Conservation (phyloP, 768 basidiomycete species). For the Saitozyma sp. region DNA sequence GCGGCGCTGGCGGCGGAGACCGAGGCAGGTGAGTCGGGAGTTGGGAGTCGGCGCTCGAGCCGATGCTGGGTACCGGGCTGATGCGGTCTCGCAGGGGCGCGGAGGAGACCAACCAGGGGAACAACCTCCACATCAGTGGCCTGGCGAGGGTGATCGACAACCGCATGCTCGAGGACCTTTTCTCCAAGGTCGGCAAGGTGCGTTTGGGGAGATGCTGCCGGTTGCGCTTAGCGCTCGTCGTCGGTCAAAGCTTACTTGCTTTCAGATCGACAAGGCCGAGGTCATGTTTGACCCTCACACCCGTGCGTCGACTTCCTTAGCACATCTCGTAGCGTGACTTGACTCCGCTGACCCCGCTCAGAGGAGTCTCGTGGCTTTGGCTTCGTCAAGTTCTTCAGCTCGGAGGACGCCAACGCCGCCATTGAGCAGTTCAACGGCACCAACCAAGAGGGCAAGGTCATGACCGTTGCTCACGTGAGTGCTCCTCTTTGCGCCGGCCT, state of each 20-base stretch:
- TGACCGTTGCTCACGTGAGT: constrained; percentile 73
- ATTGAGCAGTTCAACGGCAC: constrained; percentile 79
- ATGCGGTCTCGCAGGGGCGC: background rate
- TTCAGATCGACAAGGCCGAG: constrained; percentile 64
- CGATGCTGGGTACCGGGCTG: background rate
- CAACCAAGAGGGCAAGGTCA: constrained; percentile 80
- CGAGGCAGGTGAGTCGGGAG: constrained; percentile 58
- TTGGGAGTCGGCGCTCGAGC: background rate
- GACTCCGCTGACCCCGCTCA: constrained; percentile 8
- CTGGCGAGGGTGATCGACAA: constrained; percentile 69
- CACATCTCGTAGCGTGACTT: background rate
- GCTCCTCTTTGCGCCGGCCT: background rate
- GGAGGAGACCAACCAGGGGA: constrained; percentile 59
- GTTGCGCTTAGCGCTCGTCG: background rate
- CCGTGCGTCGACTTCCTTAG: constrained; percentile 53
- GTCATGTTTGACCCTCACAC: constrained; percentile 70
- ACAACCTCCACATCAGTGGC: constrained; percentile 67
- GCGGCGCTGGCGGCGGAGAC: constrained; percentile 80
- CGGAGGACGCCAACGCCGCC: constrained; percentile 88
- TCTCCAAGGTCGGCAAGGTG: constrained; percentile 83
- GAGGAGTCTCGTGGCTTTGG: constrained; percentile 71
- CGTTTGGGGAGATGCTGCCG: constrained; percentile 37
- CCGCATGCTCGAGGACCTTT: constrained; percentile 81
- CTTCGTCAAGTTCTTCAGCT: constrained; percentile 81
- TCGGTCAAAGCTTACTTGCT: no score